A percentile compares a stretch with the other conserved stretches of the same genome.
phyloP scores from a whole-genome alignment of 148 eudicot genomes.

The Chenopodium quinoa region DNA sequence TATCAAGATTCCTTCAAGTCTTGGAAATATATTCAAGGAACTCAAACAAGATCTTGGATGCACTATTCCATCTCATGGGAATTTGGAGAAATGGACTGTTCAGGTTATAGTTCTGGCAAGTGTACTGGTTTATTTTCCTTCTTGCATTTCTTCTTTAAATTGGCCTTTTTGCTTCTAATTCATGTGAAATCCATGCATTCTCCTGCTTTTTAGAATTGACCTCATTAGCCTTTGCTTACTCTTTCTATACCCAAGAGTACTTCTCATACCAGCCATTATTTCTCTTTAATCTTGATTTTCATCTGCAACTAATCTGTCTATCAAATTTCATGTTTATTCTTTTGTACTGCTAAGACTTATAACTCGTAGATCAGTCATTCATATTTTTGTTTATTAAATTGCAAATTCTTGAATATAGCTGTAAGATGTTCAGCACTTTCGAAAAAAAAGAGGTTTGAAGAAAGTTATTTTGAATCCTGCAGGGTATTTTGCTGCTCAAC shows the following conservation, averaged over 20 bases:
- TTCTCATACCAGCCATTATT: neutral
- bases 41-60: slow-evolving; percentile 81
- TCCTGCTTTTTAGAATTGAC: neutral
- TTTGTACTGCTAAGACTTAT: slow-evolving; percentile 3
- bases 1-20: slow-evolving; percentile 79
- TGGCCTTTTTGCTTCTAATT: neutral
- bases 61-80: slow-evolving; percentile 80
- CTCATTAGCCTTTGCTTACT: neutral
- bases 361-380: neutral
- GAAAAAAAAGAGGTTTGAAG: neutral
- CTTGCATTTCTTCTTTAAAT: neutral
- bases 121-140: neutral
- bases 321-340: neutral
- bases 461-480: slow-evolving; percentile 16
- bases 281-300: neutral
- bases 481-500: slow-evolving; percentile 90
- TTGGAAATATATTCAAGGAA: slow-evolving; percentile 84
- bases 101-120: slow-evolving; percentile 51
- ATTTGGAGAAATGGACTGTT: slow-evolving; percentile 88
- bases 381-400: neutral
- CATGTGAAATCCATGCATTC: neutral
- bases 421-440: neutral
- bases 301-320: slow-evolving; percentile 1
- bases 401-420: neutral
- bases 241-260: neutral